phyloP scores from a whole-genome alignment of 2,329 filamentous ascomycete species.

The Sporothrix protearum region DNA sequence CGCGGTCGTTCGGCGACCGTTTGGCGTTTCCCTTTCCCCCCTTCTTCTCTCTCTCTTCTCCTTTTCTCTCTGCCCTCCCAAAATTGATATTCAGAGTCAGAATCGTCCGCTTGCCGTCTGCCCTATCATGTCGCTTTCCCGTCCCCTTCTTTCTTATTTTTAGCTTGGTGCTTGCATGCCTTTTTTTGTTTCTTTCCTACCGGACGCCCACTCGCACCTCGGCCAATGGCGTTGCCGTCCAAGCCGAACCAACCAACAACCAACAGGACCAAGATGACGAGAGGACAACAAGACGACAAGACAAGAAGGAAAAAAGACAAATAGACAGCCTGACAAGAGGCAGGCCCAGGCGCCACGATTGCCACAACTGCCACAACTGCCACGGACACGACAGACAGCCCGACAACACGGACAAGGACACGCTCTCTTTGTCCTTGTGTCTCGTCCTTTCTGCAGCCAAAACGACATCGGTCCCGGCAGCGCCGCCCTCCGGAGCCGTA shows the following conservation, averaged over 20 bases:
- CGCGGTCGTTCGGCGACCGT: slow-evolving; percentile 8
- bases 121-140: not conserved
- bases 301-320: not conserved
- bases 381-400: not conserved
- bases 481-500: not conserved
- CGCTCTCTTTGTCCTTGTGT: too few relatives aligned
- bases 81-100: not conserved
- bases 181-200: too few relatives aligned
- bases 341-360: too few relatives aligned
- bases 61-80: not conserved
- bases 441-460: not conserved
- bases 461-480: not conserved
- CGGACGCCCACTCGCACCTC: not conserved
- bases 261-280: too few relatives aligned
- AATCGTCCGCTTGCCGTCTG: not conserved
- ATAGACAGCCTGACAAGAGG: not conserved
- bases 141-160: slow-evolving; percentile 11
- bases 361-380: too few relatives aligned
- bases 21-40: not conserved
- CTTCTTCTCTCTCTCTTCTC: too few relatives aligned
- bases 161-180: slow-evolving; percentile 4
- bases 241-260: not conserved
- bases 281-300: not conserved
- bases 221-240: not conserved
- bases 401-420: not conserved